phyloP scores from a whole-genome alignment of 306 rosid species.

The Acmispon strigosus region DNA sequence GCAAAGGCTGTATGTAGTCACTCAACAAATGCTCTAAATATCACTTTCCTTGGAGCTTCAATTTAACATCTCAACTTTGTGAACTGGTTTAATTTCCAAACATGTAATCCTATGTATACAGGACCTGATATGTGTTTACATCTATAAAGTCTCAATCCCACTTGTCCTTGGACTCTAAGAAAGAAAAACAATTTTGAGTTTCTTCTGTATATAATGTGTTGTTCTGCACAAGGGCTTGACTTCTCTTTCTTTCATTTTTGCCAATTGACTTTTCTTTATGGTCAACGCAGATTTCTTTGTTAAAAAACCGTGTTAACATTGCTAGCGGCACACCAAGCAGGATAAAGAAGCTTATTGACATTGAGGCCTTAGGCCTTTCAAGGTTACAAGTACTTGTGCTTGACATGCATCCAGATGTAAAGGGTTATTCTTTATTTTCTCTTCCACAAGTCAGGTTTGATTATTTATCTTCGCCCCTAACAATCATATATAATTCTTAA shows the following conservation, averaged over 20 bases:
- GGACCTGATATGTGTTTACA: neutral
- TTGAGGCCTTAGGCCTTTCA: conserved; percentile 76
- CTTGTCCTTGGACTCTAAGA: neutral
- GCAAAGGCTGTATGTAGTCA: neutral
- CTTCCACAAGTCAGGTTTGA: conserved; percentile 97
- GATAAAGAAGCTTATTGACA: conserved; percentile 81
- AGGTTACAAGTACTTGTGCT: conserved; percentile 62
- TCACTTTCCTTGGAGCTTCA: neutral
- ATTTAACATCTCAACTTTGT: neutral
- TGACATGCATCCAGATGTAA: conserved; percentile 71
- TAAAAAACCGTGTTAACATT: conserved; percentile 76
- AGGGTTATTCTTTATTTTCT: conserved; percentile 78
- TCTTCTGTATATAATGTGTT: neutral
- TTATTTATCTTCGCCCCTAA: neutral
- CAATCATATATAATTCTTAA: neutral
- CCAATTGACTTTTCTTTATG: conserved; percentile 3
- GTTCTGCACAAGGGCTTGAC: neutral
- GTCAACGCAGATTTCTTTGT: conserved; percentile 53
- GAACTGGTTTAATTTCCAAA: too few relatives aligned
- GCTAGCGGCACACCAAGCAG: conserved; percentile 99
- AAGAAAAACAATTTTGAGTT: neutral
- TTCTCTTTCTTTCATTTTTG: neutral
- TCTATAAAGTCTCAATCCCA: neutral
- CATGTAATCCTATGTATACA: neutral
- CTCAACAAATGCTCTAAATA: neutral